Evolutionary conservation across 139 green algal genomes (phyloP).

Genomic region (Trebouxia sp.): DNA sequence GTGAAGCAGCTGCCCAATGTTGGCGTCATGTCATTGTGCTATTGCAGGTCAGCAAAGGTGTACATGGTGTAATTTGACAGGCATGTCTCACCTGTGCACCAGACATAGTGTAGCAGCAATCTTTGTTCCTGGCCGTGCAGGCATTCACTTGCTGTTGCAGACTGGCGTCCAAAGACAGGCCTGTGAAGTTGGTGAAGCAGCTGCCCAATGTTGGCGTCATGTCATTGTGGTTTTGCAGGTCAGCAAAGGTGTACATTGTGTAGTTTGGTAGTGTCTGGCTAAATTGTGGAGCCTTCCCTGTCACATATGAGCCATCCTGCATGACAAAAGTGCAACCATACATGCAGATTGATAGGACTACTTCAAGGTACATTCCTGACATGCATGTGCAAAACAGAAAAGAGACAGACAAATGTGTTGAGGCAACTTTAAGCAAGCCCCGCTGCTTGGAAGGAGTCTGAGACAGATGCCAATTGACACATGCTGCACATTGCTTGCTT

Average conservation of each 20-base stretch:
- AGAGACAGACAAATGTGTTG: no score
- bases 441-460: no score
- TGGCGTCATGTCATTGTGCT: neutral
- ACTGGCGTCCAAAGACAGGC: neutral
- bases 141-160: neutral
- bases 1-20: neutral
- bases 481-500: no score
- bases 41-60: neutral
- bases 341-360: no score
- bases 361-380: neutral
- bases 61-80: neutral
- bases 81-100: neutral
- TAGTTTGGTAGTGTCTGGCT: neutral
- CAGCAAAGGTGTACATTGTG: neutral
- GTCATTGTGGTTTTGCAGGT: neutral
- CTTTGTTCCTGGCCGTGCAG: neutral
- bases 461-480: no score
- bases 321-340: neutral
- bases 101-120: neutral
- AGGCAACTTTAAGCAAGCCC: no score
- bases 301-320: neutral
- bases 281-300: neutral
- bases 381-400: no score
- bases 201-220: neutral
- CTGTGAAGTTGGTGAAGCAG: neutral